These are phyloP conservation scores for Tanacetum coccineum DNA, from an alignment of 129 eudicot genomes.

Conservation along the genomic window DNA sequence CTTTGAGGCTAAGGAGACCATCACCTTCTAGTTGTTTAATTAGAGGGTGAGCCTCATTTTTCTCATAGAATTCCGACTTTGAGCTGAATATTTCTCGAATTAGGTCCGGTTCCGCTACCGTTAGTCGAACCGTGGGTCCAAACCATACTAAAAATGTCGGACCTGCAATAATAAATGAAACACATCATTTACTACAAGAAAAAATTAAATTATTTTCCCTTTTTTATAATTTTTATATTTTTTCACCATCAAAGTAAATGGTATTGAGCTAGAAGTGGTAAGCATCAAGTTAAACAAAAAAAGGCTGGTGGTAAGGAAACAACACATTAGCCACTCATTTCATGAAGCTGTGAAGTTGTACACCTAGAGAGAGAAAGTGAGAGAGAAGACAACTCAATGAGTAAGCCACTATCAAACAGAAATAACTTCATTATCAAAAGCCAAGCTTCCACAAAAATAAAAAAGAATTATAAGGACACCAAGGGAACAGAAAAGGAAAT, in stretches of 20 bases:
- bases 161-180: conserved; percentile 37
- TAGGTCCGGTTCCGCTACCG: conserved; percentile 81
- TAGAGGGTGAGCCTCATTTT: conserved; percentile 77
- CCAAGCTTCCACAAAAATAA: conserved; percentile 43
- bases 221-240: not conserved
- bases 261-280: conserved; percentile 38
- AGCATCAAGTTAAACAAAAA: conserved; percentile 38
- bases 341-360: conserved; percentile 33
- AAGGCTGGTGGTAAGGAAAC: conserved; percentile 40
- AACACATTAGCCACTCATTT: conserved; percentile 29
- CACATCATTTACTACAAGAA: conserved; percentile 16
- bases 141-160: conserved; percentile 91
- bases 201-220: not conserved
- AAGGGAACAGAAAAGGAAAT: conserved; percentile 43
- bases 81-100: conserved; percentile 70
- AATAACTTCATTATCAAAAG: conserved; percentile 47
- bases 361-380: conserved; percentile 36
- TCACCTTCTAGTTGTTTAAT: conserved; percentile 89
- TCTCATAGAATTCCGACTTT: conserved; percentile 75
- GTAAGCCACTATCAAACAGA: conserved; percentile 59
- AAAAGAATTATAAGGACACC: conserved; percentile 37
- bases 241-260: conserved; percentile 21
- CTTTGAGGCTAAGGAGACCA: conserved; percentile 86
- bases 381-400: conserved; percentile 48
- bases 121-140: conserved; percentile 79